Evolutionary conservation across 1,284 basidiomycete genomes (phyloP).

Genomic region (Irpex rosettiformis): DNA sequence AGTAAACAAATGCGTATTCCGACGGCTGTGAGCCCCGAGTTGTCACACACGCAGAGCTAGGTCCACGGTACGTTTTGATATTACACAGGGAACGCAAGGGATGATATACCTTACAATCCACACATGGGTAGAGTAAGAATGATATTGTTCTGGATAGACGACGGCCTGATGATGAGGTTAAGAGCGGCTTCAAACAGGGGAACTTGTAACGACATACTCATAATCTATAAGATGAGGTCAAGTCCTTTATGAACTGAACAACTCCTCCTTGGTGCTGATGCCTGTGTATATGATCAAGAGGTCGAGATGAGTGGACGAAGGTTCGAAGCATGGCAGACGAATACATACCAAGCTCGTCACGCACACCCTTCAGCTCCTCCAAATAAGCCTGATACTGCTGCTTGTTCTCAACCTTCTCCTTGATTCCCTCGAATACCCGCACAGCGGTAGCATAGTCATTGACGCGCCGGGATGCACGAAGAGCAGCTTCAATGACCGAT

Average conservation of each 20-base stretch:
- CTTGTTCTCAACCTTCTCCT: conserved; percentile 95
- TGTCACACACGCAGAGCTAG: not conserved
- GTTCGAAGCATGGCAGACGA: not conserved
- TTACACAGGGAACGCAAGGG: conserved; percentile 1
- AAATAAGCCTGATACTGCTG: conserved; percentile 90
- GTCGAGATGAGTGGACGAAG: not conserved
- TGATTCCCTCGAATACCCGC: conserved; percentile 89
- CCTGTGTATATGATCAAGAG: conserved; percentile 17
- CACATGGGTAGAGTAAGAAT: not conserved
- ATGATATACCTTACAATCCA: not conserved
- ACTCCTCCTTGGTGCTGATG: conserved; percentile 29
- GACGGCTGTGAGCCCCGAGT: too few species aligned
- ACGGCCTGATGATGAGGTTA: not conserved
- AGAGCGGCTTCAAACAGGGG: not conserved
- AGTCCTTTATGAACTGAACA: conserved; percentile 18
- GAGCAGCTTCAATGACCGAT: conserved; percentile 85
- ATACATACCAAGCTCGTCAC: conserved; percentile 85
- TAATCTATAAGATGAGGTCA: conserved; percentile 1
- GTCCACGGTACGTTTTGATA: not conserved
- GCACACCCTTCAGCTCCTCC: conserved; percentile 79
- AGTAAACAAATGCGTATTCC: too few species aligned
- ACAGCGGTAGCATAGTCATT: conserved; percentile 98
- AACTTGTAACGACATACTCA: not conserved
- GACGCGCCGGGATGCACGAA: conserved; percentile 87
- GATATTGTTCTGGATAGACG: not conserved